Base-by-base conservation (phyloP, 768 basidiomycete species). In the Suillus subalutaceus region DNA sequence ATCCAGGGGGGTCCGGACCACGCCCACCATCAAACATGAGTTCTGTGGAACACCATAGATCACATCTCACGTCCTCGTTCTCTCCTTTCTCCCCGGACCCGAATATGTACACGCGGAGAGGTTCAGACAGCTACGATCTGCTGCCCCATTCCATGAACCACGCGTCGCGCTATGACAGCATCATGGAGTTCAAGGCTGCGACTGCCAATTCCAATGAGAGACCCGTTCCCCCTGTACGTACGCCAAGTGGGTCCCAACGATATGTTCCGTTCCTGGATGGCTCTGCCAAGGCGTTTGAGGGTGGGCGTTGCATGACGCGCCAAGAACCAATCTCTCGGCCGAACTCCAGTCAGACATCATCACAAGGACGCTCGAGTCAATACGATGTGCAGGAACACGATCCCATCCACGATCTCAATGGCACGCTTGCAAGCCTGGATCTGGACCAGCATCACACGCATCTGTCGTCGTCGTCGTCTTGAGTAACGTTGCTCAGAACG, bases 61-160 rank as follows among this genome's bases (percentile, higher is more conserved):
- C 73, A 32, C 72, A 70, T 50, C 62, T 66, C 35, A 67, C 66
- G 35, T 71, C 70, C 9, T 71, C 75, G 65, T 93, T 93, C 75
- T 90, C 90, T 8, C 91, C 91, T 4, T 93, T 93, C 78, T 93
- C 92, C 1, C 91, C 91, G 10, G 91, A 93, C 70, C 87, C 89
- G 10, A 89, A 85, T 68, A 72, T 81, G 26, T 79, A 79, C 71
- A 73, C 5, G 79, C 82, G 75, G 52, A 81, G 79, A 66, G 81
- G 79, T 63, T 78, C 77, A 38, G 75, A 69, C 43, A 60, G 59
- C 41, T 60, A 60, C 41, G 59, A 60, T 30, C 41, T 60, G 30
- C 74, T 86, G 59, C 78, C 85, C 26, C 85, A 86, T 66, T 76
- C 81, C 10, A 81, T 83, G 55, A 85, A 85, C 73, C 76, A 79